Evolutionary conservation across 1,139 yeast species (phyloP), one percentile per base, ranked within the genome.

Genomic region (Kazachstania sp.): DNA sequence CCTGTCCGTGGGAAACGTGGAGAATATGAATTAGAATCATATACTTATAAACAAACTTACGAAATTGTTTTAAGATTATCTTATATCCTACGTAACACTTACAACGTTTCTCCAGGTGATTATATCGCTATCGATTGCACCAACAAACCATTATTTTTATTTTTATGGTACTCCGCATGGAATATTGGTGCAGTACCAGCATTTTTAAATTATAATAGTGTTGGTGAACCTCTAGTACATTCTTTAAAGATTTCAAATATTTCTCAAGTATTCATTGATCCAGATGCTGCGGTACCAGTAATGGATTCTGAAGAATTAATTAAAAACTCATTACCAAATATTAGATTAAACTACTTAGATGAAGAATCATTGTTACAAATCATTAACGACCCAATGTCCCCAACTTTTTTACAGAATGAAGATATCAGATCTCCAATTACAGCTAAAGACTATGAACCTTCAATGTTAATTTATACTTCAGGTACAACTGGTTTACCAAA

Each of bases 401-500:
- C 80, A 3, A 68, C 68, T 51, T 74, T 75, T 55, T 68, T 87
- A 55, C 80, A 83, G 47, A 68, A 73, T 0, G 81, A 81, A 57
- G 52, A 65, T 3, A 66, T 77, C 9, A 76, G 92, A 67, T 75
- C 83, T 54, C 75, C 77, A 3, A 43, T 45, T 9, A 67, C 66
- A 6, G 79, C 78, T 50, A 64, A 70, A 8, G 86, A 81, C 60
- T 77, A 72, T 56, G 78, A 79, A 49, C 77, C 92, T 11, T 81
- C 86, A 34, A 75, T 83, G 52, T 73, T 86, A 57, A 86, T 92
- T 49, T 90, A 83, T 64, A 92, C 98, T 1, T 85, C 95, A 0
- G 98, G 98, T 41, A 90, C 97, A 9, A 87, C 97, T 0, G 97
- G 97, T 0, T 69, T 88, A 53, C 97, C 98, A 13, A 92, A 92